Base-by-base conservation (phyloP, 2,329 filamentous ascomycete species). In the Tolypocladium sp. region DNA sequence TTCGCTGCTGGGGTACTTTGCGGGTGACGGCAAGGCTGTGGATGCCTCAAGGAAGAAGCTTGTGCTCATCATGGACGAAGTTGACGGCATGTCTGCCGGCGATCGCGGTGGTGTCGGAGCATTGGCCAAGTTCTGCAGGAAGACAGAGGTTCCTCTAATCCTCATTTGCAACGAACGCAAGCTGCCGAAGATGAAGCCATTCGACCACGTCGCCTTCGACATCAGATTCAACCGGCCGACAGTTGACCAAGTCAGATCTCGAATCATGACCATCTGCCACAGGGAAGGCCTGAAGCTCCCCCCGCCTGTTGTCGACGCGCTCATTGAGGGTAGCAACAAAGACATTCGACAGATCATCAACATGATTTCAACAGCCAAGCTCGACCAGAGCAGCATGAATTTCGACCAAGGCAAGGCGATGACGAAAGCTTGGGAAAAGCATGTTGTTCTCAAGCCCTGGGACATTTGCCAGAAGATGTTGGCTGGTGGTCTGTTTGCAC, bases 321-420 rank as follows among this genome's bases (percentile, higher is more conserved):
- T 99, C 53, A 97, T 99, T 60, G 93, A 97, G 74, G 94, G 94
- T 25, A 96, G 90, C 63, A 90, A 93, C 73, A 91, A 94, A 59
- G 94, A 99, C 71, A 99, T 99, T 63, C 87, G 94, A 44, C 94
- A 97, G 74, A 92, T 97, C 62, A 94, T 99, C 75, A 99, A 99
- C 76, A 99, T 99, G 94, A 82, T 99, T 58, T 91, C 92, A 0
- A 95, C 94, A 0, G 89, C 92, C 55, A 97, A 96, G 72, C 81
- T 99, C 6, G 93, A 97, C 66, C 87, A 91, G 68, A 79, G 81
- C 25, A 83, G 83, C 17, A 89, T 97, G 82, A 84, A 88, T 68
- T 97, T 85, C 67, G 89, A 95, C 67, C 82, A 95, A 70, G 87
- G 90, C 69, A 96, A 96, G 73, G 81, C 89, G 58, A 97, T 99